A percentile compares a stretch with the other conserved stretches of the same genome.
Evolutionary conservation across 2,329 filamentous ascomycete genomes (phyloP).

Genomic region (Ophiostoma novo-ulmi): DNA sequence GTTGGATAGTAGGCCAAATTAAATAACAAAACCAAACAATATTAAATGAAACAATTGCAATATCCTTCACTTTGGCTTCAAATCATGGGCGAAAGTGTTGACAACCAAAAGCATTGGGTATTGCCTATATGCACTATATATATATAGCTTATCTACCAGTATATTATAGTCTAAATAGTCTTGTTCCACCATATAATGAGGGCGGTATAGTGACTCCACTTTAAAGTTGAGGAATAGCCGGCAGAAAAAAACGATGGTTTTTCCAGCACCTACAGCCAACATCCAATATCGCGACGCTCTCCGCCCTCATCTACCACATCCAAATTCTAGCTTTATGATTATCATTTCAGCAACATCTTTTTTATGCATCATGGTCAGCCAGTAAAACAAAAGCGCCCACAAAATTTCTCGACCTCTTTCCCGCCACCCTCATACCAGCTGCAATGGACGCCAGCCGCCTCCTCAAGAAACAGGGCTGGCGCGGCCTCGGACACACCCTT

Average conservation of each 20-base stretch:
- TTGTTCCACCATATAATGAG: not conserved
- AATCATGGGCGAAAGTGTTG: not conserved
- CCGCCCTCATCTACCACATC: not conserved
- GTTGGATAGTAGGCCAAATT: conserved; percentile 32
- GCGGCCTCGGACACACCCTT: conserved; percentile 79
- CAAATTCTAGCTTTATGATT: not conserved
- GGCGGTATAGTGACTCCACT: conserved; percentile 14
- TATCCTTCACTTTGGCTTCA: not conserved
- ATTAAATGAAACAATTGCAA: not conserved
- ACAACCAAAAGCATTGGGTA: not conserved
- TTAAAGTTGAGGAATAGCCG: conserved; percentile 20
- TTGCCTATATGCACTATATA: no score
- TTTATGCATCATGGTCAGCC: not conserved
- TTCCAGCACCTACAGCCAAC: conserved; percentile 2
- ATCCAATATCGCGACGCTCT: conserved; percentile 8
- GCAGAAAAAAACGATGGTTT: conserved; percentile 22
- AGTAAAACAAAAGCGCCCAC: not conserved
- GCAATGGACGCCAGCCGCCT: conserved; percentile 79
- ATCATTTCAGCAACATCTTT: not conserved
- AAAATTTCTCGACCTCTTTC: not conserved
- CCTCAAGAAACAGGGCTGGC: conserved; percentile 83
- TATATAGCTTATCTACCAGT: no score
- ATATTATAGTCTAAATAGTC: not conserved
- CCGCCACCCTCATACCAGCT: not conserved
- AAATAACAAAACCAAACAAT: not conserved